These are phyloP conservation scores for Linnemannia schmuckeri DNA, from an alignment of 192 early-diverging fungal genomes.

Conservation along the genomic window DNA sequence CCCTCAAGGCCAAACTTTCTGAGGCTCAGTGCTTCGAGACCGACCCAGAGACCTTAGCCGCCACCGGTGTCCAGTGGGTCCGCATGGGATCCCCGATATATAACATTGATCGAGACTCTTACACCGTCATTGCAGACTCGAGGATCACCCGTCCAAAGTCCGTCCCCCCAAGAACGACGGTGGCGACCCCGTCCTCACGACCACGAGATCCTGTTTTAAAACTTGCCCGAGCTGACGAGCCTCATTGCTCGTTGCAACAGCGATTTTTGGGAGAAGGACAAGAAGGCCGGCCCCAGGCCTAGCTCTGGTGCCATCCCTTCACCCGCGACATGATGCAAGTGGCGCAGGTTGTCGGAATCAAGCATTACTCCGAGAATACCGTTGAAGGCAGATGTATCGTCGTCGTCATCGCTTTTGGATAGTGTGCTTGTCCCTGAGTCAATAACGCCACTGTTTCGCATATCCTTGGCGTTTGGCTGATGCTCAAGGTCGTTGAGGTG, in stretches of 20 bases:
- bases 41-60: neutral
- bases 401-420: constrained; percentile 27
- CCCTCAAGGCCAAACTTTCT: neutral
- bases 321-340: neutral
- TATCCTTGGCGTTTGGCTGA: constrained; percentile 27
- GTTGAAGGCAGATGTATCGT: constrained; percentile 18
- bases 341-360: constrained; percentile 20
- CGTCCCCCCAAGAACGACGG: constrained; percentile 6
- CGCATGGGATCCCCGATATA: constrained; percentile 22
- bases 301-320: neutral
- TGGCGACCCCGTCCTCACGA: neutral
- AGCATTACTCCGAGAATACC: constrained; percentile 18
- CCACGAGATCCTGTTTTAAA: constrained; percentile 21
- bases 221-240: constrained; percentile 19
- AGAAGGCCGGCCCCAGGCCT: neutral
- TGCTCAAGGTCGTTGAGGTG: constrained; percentile 33
- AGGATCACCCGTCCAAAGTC: constrained; percentile 21
- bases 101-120: constrained; percentile 1
- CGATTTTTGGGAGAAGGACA: constrained; percentile 9
- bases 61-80: neutral
- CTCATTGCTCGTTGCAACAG: constrained; percentile 23
- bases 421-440: constrained; percentile 6
- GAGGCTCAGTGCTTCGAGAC: neutral
- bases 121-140: constrained; percentile 18
- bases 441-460: neutral